Percentiles rank a stretch among this genome's conserved stretches.
phyloP scores from a whole-genome alignment of 345 rosid genomes.

The Eucalyptus sideroxylon region DNA sequence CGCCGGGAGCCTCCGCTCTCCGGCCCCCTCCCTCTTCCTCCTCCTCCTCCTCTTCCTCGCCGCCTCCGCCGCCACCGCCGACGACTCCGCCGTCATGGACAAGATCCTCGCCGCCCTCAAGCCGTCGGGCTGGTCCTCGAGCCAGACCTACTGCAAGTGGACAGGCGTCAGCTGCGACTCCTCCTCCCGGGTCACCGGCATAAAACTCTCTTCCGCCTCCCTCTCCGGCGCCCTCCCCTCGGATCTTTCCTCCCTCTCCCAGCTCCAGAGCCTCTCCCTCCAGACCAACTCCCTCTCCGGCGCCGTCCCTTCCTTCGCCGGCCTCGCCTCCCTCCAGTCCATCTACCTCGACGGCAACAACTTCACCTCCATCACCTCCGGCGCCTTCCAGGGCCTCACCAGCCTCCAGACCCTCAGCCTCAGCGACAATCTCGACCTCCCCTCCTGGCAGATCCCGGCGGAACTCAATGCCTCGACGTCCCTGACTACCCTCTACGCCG shows the following conservation, averaged over 20 bases:
- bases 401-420: slow-evolving; percentile 32
- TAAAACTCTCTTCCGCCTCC: slow-evolving; percentile 15
- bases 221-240: slow-evolving; percentile 38
- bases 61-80: slow-evolving; percentile 14
- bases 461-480: slow-evolving; percentile 29
- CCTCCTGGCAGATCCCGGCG: slow-evolving; percentile 48
- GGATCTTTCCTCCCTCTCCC: slow-evolving; percentile 39
- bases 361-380: slow-evolving; percentile 38
- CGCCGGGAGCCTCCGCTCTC: not conserved
- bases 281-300: slow-evolving; percentile 50
- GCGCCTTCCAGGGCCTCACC: slow-evolving; percentile 53
- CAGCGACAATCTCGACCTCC: slow-evolving; percentile 11
- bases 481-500: slow-evolving; percentile 32
- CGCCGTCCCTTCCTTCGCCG: slow-evolving; percentile 46
- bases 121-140: slow-evolving; percentile 40
- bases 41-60: not conserved
- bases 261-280: slow-evolving; percentile 28
- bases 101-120: slow-evolving; percentile 30
- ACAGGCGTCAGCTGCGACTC: slow-evolving; percentile 34
- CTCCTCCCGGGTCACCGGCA: slow-evolving; percentile 24
- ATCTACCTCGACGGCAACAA: slow-evolving; percentile 33
- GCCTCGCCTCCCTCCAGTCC: slow-evolving; percentile 25
- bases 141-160: slow-evolving; percentile 41
- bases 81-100: slow-evolving; percentile 39
- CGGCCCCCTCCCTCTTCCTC: not conserved